A percentile compares a stretch with the other conserved stretches of the same genome.
phyloP scores from a whole-genome alignment of 2,329 filamentous ascomycete species.

The Colletotrichum sp. region DNA sequence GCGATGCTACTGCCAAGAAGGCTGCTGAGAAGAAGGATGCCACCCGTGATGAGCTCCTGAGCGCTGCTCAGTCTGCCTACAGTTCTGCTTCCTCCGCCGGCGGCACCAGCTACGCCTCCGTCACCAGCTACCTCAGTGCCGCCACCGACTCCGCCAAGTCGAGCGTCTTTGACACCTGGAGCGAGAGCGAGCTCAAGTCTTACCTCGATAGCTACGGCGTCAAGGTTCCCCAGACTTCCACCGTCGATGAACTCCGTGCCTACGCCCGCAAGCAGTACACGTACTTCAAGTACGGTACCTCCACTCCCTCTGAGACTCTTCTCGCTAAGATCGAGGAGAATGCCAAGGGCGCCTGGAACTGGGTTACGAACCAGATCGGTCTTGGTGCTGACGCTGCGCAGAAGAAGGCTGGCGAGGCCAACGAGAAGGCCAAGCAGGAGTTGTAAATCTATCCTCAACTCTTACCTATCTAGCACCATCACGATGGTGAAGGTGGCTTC shows the following conservation, averaged over 20 bases:
- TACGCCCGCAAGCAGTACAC: slow-evolving; percentile 75
- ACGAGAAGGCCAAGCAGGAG: slow-evolving; percentile 50
- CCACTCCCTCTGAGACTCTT: slow-evolving; percentile 67
- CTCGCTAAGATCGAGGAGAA: slow-evolving; percentile 65
- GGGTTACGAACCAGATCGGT: slow-evolving; percentile 54
- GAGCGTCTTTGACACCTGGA: slow-evolving; percentile 75
- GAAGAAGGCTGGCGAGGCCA: slow-evolving; percentile 47
- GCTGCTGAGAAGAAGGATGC: slow-evolving; percentile 66
- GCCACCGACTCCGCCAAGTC: slow-evolving; percentile 71
- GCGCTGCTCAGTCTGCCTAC: slow-evolving; percentile 67
- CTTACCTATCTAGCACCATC: background rate
- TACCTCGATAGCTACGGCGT: slow-evolving; percentile 84
- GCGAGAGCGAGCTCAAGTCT: slow-evolving; percentile 73
- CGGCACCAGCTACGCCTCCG: slow-evolving; percentile 66
- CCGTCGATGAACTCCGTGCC: slow-evolving; percentile 71
- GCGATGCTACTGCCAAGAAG: slow-evolving; percentile 61
- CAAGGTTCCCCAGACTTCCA: slow-evolving; percentile 69
- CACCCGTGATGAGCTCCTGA: slow-evolving; percentile 75
- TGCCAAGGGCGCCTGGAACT: slow-evolving; percentile 53
- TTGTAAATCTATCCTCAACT: slow-evolving; percentile 39
- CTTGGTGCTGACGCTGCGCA: slow-evolving; percentile 50
- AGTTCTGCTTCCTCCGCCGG: slow-evolving; percentile 63
- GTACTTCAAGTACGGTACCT: slow-evolving; percentile 79
- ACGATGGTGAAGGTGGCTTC: background rate
- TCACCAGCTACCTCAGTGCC: slow-evolving; percentile 72